These are phyloP conservation scores for Acidiella bohemica DNA, from an alignment of 495 filamentous ascomycete genomes.

Conservation along the genomic window DNA sequence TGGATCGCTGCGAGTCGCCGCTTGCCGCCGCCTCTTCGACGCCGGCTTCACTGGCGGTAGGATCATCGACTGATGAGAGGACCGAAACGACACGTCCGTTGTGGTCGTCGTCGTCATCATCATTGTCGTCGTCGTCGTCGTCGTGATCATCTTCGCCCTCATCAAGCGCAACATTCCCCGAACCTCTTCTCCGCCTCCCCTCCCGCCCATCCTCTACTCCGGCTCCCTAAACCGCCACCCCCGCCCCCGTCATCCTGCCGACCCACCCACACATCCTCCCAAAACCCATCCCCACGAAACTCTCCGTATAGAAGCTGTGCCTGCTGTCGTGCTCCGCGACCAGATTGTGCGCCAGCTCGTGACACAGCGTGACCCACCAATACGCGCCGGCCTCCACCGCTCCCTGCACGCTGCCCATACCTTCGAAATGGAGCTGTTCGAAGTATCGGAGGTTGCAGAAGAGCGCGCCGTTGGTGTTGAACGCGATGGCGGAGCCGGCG, in stretches of 20 bases:
- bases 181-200: neutral
- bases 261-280: conserved; percentile 15
- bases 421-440: conserved; percentile 52
- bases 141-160: too few species aligned
- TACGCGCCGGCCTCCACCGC: conserved; percentile 59
- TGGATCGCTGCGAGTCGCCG: too few species aligned
- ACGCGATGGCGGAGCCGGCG: conserved; percentile 69
- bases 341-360: conserved; percentile 91
- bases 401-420: conserved; percentile 13
- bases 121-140: neutral
- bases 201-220: neutral
- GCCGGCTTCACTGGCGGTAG: too few species aligned
- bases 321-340: conserved; percentile 64
- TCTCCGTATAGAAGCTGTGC: conserved; percentile 67
- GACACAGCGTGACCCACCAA: conserved; percentile 86
- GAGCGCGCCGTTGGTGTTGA: conserved; percentile 72
- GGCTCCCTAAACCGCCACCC: neutral
- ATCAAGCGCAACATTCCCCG: too few species aligned
- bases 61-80: too few species aligned
- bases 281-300: conserved; percentile 16
- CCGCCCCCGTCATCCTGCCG: conserved; percentile 1
- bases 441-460: conserved; percentile 94
- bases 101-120: neutral
- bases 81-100: too few species aligned
- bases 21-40: too few species aligned